Evolutionary conservation across 73 alveolate genomes (phyloP).

Genomic region (Stentor roeselii): DNA sequence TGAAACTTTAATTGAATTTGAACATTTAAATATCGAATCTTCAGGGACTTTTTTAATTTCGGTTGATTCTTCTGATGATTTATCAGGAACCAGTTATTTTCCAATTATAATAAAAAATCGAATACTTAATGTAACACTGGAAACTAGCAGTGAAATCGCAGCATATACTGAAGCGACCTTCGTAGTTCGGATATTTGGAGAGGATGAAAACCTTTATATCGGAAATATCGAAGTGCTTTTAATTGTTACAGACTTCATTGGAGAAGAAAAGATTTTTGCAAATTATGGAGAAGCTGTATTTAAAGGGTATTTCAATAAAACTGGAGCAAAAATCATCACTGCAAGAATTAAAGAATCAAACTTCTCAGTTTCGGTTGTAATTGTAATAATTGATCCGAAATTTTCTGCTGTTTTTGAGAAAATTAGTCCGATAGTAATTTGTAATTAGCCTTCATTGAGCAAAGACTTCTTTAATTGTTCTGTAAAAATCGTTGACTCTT

Average conservation of each 20-base stretch:
- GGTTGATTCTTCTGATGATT: not conserved
- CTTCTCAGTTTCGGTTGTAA: not conserved
- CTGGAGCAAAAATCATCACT: not conserved
- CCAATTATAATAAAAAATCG: not conserved
- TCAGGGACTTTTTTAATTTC: not conserved
- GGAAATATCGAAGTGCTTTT: too few species aligned
- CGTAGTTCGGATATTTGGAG: not conserved
- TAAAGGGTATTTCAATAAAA: not conserved
- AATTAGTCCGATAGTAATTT: not conserved
- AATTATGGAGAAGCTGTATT: not conserved
- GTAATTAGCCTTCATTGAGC: not conserved
- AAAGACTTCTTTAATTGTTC: too few species aligned
- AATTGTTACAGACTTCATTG: too few species aligned
- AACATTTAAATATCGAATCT: not conserved
- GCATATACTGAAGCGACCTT: not conserved
- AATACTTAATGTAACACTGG: not conserved
- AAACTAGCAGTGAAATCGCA: not conserved
- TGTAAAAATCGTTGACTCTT: too few species aligned
- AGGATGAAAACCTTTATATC: not conserved
- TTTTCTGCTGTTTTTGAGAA: not conserved
- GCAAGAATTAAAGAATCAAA: not conserved
- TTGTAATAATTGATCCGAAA: not conserved
- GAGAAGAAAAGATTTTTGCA: too few species aligned
- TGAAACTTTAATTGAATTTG: too few species aligned
- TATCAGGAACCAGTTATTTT: not conserved